Base-by-base conservation (phyloP, 2,329 filamentous ascomycete genomes). In the Epichloe coenophiala region DNA sequence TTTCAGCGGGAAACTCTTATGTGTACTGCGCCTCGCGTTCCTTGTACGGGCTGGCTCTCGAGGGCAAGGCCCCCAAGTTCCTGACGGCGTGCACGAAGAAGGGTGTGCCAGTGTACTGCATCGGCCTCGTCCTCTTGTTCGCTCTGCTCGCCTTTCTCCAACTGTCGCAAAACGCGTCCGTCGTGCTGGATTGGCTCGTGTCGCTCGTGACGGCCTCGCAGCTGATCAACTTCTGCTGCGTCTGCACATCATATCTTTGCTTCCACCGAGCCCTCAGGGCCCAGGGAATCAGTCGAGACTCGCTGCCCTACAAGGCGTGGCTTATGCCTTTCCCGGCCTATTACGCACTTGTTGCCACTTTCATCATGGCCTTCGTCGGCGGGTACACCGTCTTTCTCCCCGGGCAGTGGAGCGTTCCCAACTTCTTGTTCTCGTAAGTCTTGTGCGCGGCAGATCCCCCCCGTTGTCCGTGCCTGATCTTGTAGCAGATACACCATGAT, bases 101-200 rank as follows among this genome's bases (percentile, higher is more conserved):
- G 11, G 84, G 85, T 45, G 82, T 93, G 0, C 88, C 88, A 0
- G 75, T 88, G 54, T 88, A 85, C 65, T 86, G 82, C 60, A 85
- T 91, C 39, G 55, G 65, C 1, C 64, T 82, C 31, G 83, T 86
- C 0, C 73, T 88, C 45, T 63, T 77, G 3, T 80, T 93, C 58
- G 77, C 83, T 1, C 71, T 88, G 6, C 69, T 94, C 11, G 78
- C 82, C 3, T 93, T 89, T 65, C 68, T 90, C 45, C 83, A 89
- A 63, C 74, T 91, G 17, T 83, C 78, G 7, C 75, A 78, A 54
- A 73, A 73, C 52, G 75, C 81, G 0, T 76, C 84, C 4, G 78
- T 81, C 31, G 86, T 89, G 1, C 69, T 90, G 54, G 73, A 73
- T 44, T 89, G 85, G 85, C 80, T 89, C 56, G 77, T 86, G 40